phyloP scores from a whole-genome alignment of 768 basidiomycete genomes.

The Amanita phalloides region DNA sequence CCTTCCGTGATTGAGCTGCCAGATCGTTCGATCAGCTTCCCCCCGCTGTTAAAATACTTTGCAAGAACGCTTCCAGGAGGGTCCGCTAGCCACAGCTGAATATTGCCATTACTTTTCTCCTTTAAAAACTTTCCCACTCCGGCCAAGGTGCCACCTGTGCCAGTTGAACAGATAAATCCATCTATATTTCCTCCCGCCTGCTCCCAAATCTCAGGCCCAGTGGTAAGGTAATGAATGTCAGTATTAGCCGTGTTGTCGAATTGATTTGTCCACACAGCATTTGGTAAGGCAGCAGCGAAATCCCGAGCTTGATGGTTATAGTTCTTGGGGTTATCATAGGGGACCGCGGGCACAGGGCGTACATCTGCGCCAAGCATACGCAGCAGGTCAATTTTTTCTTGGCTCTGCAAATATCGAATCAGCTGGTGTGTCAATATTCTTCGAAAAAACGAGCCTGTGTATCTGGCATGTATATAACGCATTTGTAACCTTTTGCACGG shows the following conservation, averaged over 20 bases:
- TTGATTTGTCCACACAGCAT: constrained; percentile 96
- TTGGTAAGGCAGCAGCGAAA: constrained; percentile 60
- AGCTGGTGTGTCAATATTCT: not conserved
- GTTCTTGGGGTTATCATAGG: constrained; percentile 90
- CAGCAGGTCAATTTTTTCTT: constrained; percentile 97
- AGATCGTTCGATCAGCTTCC: constrained; percentile 60
- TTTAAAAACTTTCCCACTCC: constrained; percentile 79
- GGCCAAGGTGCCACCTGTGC: constrained; percentile 93
- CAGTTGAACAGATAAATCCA: constrained; percentile 91
- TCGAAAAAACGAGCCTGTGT: constrained; percentile 48
- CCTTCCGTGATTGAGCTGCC: constrained; percentile 95
- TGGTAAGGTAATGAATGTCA: constrained; percentile 75
- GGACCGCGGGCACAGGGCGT: constrained; percentile 90
- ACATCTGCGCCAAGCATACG: constrained; percentile 98
- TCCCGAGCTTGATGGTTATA: constrained; percentile 98
- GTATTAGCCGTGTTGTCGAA: constrained; percentile 96
- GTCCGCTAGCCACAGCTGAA: constrained; percentile 91
- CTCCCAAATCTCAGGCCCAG: constrained; percentile 95
- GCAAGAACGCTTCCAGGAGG: constrained; percentile 92
- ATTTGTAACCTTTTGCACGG: constrained; percentile 85
- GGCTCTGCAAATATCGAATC: constrained; percentile 47
- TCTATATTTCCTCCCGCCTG: constrained; percentile 74
- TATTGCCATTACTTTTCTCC: constrained; percentile 68
- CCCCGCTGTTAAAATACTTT: constrained; percentile 72
- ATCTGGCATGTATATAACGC: constrained; percentile 99